Conservation (phyloP, 2,329 filamentous ascomycete genomes). For the Orbilia quercus region DNA sequence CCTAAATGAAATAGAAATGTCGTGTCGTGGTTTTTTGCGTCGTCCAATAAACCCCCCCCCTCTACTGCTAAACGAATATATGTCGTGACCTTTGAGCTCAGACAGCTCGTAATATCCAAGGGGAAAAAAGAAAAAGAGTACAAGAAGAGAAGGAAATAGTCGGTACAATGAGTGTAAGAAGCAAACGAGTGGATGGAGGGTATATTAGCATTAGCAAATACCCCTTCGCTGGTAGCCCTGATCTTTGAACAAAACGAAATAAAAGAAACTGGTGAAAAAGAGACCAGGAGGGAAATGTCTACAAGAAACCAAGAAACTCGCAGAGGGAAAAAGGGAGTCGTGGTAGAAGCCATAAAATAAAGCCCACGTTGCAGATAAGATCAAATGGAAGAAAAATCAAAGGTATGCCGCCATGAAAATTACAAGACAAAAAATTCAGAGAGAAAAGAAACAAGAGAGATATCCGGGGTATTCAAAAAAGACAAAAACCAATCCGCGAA, state of each 20-base stretch:
- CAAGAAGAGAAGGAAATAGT: constrained; percentile 9
- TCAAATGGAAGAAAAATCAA: constrained; percentile 22
- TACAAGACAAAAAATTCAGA: constrained; percentile 16
- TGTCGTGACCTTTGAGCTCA: constrained; percentile 35
- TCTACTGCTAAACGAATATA: constrained; percentile 19
- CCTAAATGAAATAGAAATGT: constrained; percentile 31
- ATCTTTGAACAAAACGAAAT: constrained; percentile 17
- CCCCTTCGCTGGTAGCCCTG: constrained; percentile 35
- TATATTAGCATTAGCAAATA: constrained; percentile 56
- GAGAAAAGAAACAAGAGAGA: constrained; percentile 16
- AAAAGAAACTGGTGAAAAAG: constrained; percentile 10
- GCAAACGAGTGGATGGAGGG: constrained; percentile 27
- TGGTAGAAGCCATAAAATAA: constrained; percentile 52
- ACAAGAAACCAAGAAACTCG: constrained; percentile 20
- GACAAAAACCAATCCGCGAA: constrained; percentile 27
- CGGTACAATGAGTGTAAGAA: constrained; percentile 39
- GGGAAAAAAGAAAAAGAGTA: constrained; percentile 23
- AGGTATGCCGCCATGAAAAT: constrained; percentile 49
- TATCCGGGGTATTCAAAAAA: constrained; percentile 37
- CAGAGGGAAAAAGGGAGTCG: constrained; percentile 50
- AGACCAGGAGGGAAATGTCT: neutral
- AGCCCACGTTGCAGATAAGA: constrained; percentile 33
- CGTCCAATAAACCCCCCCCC: too few relatives aligned
- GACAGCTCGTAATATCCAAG: constrained; percentile 11
- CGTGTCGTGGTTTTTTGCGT: constrained; percentile 42